phyloP scores from a whole-genome alignment of 179 eudicot genomes.

The Heliamphora ciliata region DNA sequence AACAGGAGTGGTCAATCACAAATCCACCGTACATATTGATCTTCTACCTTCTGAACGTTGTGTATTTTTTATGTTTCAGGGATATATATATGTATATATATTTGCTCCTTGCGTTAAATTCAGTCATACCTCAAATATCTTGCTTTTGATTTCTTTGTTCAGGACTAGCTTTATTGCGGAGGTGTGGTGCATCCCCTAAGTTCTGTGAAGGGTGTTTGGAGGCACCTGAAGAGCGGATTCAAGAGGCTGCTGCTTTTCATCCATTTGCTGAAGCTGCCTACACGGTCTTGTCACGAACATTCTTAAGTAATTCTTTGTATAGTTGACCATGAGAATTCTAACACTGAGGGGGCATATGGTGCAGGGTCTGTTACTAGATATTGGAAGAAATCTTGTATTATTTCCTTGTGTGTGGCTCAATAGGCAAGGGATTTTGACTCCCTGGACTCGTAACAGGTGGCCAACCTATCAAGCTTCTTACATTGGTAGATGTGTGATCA shows the following conservation, averaged over 20 bases:
- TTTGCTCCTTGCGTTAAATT: no score
- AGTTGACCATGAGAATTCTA: not conserved
- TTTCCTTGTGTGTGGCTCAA: constrained; percentile 81
- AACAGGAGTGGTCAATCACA: no score
- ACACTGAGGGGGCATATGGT: constrained; percentile 9
- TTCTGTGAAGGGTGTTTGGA: constrained; percentile 34
- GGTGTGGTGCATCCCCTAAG: constrained; percentile 33
- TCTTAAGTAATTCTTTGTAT: not conserved
- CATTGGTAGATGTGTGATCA: not conserved
- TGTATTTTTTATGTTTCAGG: no score
- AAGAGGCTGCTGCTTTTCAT: constrained; percentile 47
- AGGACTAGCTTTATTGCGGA: constrained; percentile 65
- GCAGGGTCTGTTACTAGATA: constrained; percentile 75
- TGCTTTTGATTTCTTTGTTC: constrained; percentile 1
- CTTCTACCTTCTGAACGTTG: no score
- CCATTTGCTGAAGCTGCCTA: constrained; percentile 86
- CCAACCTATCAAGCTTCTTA: constrained; percentile 22
- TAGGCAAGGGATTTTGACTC: constrained; percentile 68
- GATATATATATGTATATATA: no score
- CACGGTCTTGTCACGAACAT: constrained; percentile 35
- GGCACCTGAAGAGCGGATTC: constrained; percentile 50
- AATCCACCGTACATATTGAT: no score
- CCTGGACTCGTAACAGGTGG: constrained; percentile 69
- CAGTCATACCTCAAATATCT: no score
- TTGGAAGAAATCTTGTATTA: constrained; percentile 65